Base-by-base conservation (phyloP, 768 basidiomycete species). In the Mycena belliarum region DNA sequence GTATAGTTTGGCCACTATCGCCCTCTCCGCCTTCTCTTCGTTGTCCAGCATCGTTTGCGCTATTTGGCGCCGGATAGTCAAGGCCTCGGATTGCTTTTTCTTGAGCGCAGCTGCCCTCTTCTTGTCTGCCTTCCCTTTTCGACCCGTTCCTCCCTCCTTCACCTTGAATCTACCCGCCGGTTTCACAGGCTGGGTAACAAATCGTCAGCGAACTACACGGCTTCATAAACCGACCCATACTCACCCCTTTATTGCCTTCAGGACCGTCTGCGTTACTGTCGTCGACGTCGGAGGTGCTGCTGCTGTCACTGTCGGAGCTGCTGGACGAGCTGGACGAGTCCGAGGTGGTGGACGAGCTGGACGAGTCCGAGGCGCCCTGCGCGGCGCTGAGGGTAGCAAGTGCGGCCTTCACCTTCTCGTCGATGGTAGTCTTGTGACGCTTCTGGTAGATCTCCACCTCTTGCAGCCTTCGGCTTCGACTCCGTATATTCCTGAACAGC, bases 371-470 rank as follows among this genome's bases (percentile, higher is more conserved):
- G 52, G 16, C 35, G 25, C 33, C 20, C 40, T 21, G 14, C 18
- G 14, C n/a, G 14, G 4, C 38, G n/a, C 20, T n/a, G 16, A 5
- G 9, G 10, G 21, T 23, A 9, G 20, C 10, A 2, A 41, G 1
- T 11, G 25, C 38, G 1, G 33, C 43, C 21, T 42, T 18, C 6
- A 55, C 14, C 0, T 16, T 4, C 4, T 16, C 15, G 1, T 55
- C 26, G 29, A 55, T 11, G 11, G 12, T 3, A 16, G n/a, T 10
- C 26, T n/a, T 18, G 46, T 55, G 28, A 10, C 46, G 35, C 28
- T 55, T 38, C 28, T 55, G 54, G 20, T 25, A 55, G 14, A 55
- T 49, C 15, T 55, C 54, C 24, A 56, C 25, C 29, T 49, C 20
- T 14, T 56, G 55, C 23, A 41, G 14, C 16, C 29, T n/a, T 10